Evolutionary conservation across 2,329 filamentous ascomycete species (phyloP).

Genomic region (Aspergillus persii): DNA sequence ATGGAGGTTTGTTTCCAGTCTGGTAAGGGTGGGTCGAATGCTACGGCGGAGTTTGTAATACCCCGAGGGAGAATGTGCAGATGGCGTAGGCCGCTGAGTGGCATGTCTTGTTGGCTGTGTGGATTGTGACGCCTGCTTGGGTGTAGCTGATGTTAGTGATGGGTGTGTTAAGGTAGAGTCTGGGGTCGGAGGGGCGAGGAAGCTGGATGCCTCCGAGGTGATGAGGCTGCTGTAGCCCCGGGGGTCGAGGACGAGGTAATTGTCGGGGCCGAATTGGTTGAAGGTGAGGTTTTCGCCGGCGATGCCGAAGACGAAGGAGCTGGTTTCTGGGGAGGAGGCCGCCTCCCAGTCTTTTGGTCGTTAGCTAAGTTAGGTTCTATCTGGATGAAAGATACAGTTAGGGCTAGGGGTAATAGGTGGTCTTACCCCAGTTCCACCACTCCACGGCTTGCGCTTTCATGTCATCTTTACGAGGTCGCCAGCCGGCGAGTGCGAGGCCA

Average conservation of each 20-base stretch:
- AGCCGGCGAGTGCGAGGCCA: constrained; percentile 59
- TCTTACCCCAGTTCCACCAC: constrained; percentile 53
- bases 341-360: constrained; percentile 55
- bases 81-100: constrained; percentile 62
- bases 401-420: not conserved
- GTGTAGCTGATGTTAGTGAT: constrained; percentile 57
- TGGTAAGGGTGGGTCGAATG: constrained; percentile 59
- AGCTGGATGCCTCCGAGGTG: constrained; percentile 56
- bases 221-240: constrained; percentile 62
- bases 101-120: constrained; percentile 55
- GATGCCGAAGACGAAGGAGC: constrained; percentile 55
- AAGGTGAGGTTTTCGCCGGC: constrained; percentile 61
- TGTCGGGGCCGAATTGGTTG: constrained; percentile 60
- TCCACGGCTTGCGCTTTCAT: constrained; percentile 60
- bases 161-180: constrained; percentile 58
- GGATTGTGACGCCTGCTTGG: constrained; percentile 52
- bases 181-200: constrained; percentile 54
- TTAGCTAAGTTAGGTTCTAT: not conserved
- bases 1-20: constrained; percentile 64
- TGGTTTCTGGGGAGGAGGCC: constrained; percentile 56
- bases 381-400: not conserved
- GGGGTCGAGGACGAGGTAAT: constrained; percentile 61
- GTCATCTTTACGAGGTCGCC: constrained; percentile 56
- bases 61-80: constrained; percentile 66
- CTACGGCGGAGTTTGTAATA: constrained; percentile 61